phyloP scores from a whole-genome alignment of 352 stramenopile genomes.

The Phytophthora idaei region DNA sequence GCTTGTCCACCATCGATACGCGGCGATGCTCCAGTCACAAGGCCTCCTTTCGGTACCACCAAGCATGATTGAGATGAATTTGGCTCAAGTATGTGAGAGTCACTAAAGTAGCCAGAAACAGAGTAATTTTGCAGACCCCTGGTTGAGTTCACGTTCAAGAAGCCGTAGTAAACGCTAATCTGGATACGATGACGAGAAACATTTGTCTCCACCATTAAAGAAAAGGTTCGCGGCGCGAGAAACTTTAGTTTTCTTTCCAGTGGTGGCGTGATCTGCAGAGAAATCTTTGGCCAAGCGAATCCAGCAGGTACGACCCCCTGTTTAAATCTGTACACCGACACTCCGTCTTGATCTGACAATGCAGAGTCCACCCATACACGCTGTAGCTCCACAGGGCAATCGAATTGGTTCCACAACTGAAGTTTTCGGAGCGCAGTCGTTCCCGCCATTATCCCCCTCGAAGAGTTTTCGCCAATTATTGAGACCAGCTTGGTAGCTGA shows the following conservation, averaged over 20 bases:
- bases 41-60: constrained; percentile 11
- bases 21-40: constrained; percentile 12
- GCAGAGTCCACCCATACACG: constrained; percentile 41
- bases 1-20: constrained; percentile 26
- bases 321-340: constrained; percentile 43
- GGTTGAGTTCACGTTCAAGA: constrained; percentile 36
- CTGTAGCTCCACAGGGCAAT: constrained; percentile 48
- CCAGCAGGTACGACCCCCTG: constrained; percentile 22
- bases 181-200: constrained; percentile 40
- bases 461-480: constrained; percentile 14
- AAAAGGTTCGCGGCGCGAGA: constrained; percentile 22
- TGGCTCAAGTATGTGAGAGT: constrained; percentile 5
- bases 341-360: constrained; percentile 17
- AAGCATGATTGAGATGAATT: constrained; percentile 21
- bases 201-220: constrained; percentile 51
- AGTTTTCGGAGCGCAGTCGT: constrained; percentile 28
- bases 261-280: constrained; percentile 32
- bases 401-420: constrained; percentile 48
- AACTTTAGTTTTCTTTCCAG: constrained; percentile 6
- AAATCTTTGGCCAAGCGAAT: constrained; percentile 38
- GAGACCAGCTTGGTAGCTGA: constrained; percentile 22
- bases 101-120: constrained; percentile 23
- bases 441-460: constrained; percentile 25
- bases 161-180: constrained; percentile 43
- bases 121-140: constrained; percentile 32